Evolutionary conservation across 2,329 filamentous ascomycete genomes (phyloP).

Genomic region (Colletotrichum chrysophilum): DNA sequence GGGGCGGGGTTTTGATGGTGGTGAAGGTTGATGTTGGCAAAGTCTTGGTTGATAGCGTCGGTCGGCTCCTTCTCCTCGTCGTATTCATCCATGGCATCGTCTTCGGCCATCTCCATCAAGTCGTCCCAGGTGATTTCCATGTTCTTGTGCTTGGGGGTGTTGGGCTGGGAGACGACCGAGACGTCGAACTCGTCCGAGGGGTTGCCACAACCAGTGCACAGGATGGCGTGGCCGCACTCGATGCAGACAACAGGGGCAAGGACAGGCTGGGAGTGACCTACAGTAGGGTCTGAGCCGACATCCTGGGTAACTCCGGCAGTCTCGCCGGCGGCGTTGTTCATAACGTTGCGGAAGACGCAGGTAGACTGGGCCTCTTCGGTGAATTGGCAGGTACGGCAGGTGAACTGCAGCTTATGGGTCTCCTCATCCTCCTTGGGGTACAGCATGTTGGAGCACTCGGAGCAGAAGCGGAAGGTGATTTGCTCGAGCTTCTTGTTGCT

Average conservation of each 20-base stretch:
- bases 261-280: slow-evolving; percentile 67
- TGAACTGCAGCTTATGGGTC: slow-evolving; percentile 87
- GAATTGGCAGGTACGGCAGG: slow-evolving; percentile 94
- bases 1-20: neutral
- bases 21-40: slow-evolving; percentile 2
- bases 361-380: slow-evolving; percentile 84
- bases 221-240: slow-evolving; percentile 49
- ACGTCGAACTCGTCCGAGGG: slow-evolving; percentile 22
- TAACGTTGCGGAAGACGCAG: slow-evolving; percentile 94
- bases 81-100: slow-evolving; percentile 41
- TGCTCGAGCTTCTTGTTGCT: slow-evolving; percentile 69
- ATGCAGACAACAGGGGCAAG: slow-evolving; percentile 44
- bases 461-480: slow-evolving; percentile 97
- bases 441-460: slow-evolving; percentile 98
- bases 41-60: slow-evolving; percentile 3
- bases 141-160: neutral
- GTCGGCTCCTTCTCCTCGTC: slow-evolving; percentile 37
- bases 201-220: slow-evolving; percentile 44
- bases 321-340: slow-evolving; percentile 90
- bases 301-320: slow-evolving; percentile 98
- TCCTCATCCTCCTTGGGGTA: slow-evolving; percentile 95
- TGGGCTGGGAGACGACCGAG: neutral
- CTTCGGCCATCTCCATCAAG: slow-evolving; percentile 27
- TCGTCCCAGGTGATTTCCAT: slow-evolving; percentile 16
- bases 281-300: slow-evolving; percentile 96